phyloP scores from a whole-genome alignment of 495 filamentous ascomycete genomes.

The Penicillium antarcticum region DNA sequence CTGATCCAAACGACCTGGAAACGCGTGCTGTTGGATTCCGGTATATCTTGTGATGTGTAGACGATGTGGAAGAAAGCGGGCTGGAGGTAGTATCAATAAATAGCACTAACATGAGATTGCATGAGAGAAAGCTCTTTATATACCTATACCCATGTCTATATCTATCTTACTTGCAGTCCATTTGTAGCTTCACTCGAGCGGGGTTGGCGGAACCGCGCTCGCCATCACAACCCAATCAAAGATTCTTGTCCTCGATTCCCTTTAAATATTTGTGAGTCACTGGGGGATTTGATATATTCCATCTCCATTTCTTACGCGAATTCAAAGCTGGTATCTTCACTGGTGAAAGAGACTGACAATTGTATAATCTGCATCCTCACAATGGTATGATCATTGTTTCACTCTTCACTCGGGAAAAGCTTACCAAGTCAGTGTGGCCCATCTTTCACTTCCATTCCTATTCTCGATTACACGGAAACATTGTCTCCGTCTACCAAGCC shows the following conservation, averaged over 20 bases:
- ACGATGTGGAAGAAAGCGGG: not conserved
- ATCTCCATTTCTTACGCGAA: too few species aligned
- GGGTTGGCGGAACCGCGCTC: not conserved
- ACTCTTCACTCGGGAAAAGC: not conserved
- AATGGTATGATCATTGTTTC: constrained; percentile 7
- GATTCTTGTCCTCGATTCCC: not conserved
- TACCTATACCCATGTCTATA: too few species aligned
- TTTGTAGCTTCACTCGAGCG: too few species aligned
- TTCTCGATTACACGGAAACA: constrained; percentile 73
- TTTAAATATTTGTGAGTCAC: not conserved
- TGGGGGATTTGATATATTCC: too few species aligned
- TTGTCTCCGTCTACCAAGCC: constrained; percentile 66
- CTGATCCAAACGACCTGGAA: constrained; percentile 28
- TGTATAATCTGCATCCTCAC: constrained; percentile 46
- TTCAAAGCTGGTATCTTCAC: too few species aligned
- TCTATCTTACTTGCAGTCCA: too few species aligned
- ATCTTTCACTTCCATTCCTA: constrained; percentile 70
- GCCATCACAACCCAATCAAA: constrained; percentile 21
- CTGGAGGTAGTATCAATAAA: too few species aligned
- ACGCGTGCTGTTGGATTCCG: constrained; percentile 56
- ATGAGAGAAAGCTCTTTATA: too few species aligned
- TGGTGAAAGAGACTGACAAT: too few species aligned
- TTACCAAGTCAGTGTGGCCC: constrained; percentile 10
- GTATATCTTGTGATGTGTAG: constrained; percentile 37
- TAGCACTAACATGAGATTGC: too few species aligned